phyloP scores from a whole-genome alignment of 2,329 filamentous ascomycete genomes.

The Ophidiomyces ophidiicola region DNA sequence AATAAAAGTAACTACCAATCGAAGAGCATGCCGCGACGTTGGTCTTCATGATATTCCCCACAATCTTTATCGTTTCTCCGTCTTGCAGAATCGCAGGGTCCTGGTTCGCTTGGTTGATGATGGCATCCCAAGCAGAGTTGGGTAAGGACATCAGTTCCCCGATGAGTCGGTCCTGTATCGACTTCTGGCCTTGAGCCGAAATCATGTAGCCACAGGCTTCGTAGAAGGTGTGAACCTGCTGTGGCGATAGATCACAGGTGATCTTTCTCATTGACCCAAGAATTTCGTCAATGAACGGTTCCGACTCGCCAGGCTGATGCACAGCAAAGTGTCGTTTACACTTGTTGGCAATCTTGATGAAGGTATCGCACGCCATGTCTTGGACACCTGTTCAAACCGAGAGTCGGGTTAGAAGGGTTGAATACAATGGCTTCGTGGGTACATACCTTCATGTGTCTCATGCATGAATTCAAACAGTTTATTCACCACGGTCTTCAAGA shows the following conservation, averaged over 20 bases:
- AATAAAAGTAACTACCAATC: conserved; percentile 93
- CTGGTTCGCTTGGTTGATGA: conserved; percentile 75
- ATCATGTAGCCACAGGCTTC: conserved; percentile 99
- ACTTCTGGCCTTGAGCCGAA: conserved; percentile 88
- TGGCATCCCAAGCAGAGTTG: conserved; percentile 88
- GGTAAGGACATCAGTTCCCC: conserved; percentile 86
- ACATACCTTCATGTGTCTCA: conserved; percentile 81
- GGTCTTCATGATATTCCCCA: conserved; percentile 99
- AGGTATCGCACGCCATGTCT: conserved; percentile 99
- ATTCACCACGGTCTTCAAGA: conserved; percentile 98
- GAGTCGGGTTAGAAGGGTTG: conserved; percentile 10
- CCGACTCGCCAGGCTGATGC: conserved; percentile 80
- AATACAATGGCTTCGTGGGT: neutral
- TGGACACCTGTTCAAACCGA: conserved; percentile 58
- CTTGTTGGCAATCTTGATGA: conserved; percentile 98
- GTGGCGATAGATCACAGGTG: conserved; percentile 84
- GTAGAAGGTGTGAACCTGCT: conserved; percentile 98
- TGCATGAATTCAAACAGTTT: conserved; percentile 99
- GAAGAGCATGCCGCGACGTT: conserved; percentile 98
- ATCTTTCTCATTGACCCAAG: conserved; percentile 92
- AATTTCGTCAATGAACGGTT: conserved; percentile 98
- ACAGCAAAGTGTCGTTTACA: conserved; percentile 96
- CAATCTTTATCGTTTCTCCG: conserved; percentile 90
- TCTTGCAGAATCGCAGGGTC: conserved; percentile 83
- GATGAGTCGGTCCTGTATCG: conserved; percentile 82